Conservation (phyloP, 768 basidiomycete species). For the Chalciporus pseudorubinellus region DNA sequence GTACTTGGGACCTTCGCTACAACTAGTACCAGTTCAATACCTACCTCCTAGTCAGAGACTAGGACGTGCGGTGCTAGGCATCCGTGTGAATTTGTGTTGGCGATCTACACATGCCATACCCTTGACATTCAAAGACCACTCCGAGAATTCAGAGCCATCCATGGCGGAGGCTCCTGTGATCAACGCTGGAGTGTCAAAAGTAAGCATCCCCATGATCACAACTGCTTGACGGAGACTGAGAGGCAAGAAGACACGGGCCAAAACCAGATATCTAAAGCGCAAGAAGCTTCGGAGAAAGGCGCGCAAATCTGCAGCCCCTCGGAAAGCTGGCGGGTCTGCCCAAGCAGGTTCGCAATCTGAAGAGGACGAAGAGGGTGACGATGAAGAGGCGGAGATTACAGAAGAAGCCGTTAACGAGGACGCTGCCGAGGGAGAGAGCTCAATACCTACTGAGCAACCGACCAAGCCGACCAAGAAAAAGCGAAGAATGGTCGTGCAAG, state of each 20-base stretch:
- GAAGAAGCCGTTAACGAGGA: conserved; percentile 19
- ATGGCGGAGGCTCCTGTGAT: conserved; percentile 12
- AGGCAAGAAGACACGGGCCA: conserved; percentile 60
- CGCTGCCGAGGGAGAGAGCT: conserved; percentile 5
- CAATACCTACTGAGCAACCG: conserved; percentile 3
- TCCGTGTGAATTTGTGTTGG: neutral
- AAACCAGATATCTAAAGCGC: conserved; percentile 67
- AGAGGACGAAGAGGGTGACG: conserved; percentile 22
- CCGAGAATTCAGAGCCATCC: neutral
- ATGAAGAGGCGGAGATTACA: conserved; percentile 14
- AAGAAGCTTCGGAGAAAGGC: conserved; percentile 68
- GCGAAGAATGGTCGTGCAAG: conserved; percentile 34
- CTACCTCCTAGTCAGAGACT: too few relatives aligned
- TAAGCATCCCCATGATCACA: conserved; percentile 11
- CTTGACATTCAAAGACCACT: neutral
- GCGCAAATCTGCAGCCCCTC: conserved; percentile 33
- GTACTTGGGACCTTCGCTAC: too few relatives aligned
- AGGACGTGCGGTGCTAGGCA: neutral
- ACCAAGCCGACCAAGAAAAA: conserved; percentile 43
- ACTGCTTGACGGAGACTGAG: too few relatives aligned
- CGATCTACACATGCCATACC: neutral
- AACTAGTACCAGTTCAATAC: too few relatives aligned
- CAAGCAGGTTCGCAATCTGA: conserved; percentile 18
- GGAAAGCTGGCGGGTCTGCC: conserved; percentile 20
- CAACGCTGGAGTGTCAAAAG: conserved; percentile 10